Conservation (phyloP, 2,329 filamentous ascomycete species). For the Ophiostoma ulmi region DNA sequence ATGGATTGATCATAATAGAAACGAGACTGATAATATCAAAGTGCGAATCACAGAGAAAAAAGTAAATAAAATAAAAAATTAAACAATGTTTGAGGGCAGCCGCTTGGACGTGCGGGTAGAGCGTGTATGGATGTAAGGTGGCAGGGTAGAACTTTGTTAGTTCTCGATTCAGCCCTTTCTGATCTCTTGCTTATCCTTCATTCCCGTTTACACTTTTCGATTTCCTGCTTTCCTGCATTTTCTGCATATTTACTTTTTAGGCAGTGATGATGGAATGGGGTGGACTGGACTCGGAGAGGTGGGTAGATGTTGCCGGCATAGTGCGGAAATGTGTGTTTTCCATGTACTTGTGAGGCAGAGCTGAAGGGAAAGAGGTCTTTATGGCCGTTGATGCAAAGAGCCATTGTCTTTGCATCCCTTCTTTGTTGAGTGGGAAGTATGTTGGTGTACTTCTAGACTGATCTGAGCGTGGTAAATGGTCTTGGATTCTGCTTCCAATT, state of each 20-base stretch:
- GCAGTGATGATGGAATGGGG: background rate
- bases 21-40: background rate
- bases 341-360: slow-evolving; percentile 1
- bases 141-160: background rate
- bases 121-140: background rate
- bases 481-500: background rate
- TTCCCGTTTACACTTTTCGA: background rate
- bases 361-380: background rate
- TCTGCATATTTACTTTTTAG: background rate
- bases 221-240: background rate
- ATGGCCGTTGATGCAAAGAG: background rate
- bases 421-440: background rate
- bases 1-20: background rate
- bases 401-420: background rate
- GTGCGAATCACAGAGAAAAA: background rate
- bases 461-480: background rate
- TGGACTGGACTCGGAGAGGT: background rate
- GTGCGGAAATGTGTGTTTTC: background rate
- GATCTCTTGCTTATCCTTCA: background rate
- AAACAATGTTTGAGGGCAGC: background rate
- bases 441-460: background rate
- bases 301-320: background rate
- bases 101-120: background rate
- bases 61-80: background rate
- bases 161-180: background rate